Evolutionary conservation across 1,139 yeast species (phyloP), one percentile per base, ranked within the genome.

Genomic region (Zygosaccharomyces pseudobailii): DNA sequence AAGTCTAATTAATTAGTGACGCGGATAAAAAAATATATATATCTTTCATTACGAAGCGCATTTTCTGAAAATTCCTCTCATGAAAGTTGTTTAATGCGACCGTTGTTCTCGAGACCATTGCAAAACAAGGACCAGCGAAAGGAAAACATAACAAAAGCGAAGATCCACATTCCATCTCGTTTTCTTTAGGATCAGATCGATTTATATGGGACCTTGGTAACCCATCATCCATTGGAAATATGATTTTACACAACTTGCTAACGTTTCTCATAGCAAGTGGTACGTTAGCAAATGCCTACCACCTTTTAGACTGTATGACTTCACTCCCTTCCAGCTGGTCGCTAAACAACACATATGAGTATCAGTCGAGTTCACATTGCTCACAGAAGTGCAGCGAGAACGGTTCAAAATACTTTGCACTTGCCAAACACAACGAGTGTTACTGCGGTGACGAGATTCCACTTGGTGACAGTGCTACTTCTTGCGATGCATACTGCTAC

Each of bases 391-490:
- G 87, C 61, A 63, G 72, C 5, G 49, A 48, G 10, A 45, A 42
- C 17, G 65, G 67, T 30, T 70, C 67, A 48, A 68, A 73, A 4
- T 81, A 76, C 58, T 73, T 79, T 52, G 87, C 86, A 10, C 51
- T 81, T 33, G 66, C 63, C 24, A 59, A 71, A 40, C 84, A 82
- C 40, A 6, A 9, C 9, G 19, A 67, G 27, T 82, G 87, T 61
- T 77, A 71, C 58, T 82, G 87, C 64, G 79, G 83, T 49, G 59
- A 64, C 42, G 48, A 67, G 1, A 58, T 63, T 39, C 85, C 86
- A 48, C 70, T 9, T 34, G 25, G 25, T 36, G 28, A 21, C 10
- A 25, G 6, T 22, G n/a, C 28, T 38, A 37, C 42, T 23, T 40
- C 52, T 4, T 71, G 75, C 55, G 48, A 59, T 40, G 46, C 62